Conservation (phyloP, 495 filamentous ascomycete genomes). For the Jackrogersella minutella region DNA sequence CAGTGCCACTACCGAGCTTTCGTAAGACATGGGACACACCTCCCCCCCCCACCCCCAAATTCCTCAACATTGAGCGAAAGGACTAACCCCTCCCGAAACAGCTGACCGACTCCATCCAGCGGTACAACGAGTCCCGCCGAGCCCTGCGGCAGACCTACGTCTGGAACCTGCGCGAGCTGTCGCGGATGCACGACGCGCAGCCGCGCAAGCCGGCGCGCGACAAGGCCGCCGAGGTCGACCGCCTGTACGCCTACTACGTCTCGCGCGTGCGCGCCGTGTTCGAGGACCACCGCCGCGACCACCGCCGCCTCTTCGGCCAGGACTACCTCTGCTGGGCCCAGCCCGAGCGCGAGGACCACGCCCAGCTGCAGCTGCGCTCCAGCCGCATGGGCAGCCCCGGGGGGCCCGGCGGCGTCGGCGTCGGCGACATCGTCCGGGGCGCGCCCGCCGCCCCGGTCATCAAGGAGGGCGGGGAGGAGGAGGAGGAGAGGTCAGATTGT, state of each 20-base stretch:
- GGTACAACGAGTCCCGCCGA: constrained; percentile 31
- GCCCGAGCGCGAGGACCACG: constrained; percentile 33
- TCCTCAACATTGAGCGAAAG: too few relatives aligned
- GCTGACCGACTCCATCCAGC: constrained; percentile 40
- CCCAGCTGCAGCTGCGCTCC: neutral
- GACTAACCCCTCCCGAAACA: constrained; percentile 2
- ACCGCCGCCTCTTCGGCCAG: constrained; percentile 38
- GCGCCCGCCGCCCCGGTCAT: neutral
- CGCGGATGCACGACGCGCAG: constrained; percentile 24
- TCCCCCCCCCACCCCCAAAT: too few relatives aligned
- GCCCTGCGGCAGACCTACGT: constrained; percentile 38
- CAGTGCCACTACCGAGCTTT: constrained; percentile 41
- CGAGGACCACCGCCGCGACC: constrained; percentile 42
- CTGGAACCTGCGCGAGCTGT: constrained; percentile 37
- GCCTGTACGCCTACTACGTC: constrained; percentile 43
- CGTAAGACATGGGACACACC: constrained; percentile 36
- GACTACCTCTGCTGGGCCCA: constrained; percentile 36
- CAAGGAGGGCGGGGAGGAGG: constrained; percentile 1
- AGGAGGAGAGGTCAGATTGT: neutral
- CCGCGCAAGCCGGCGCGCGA: constrained; percentile 21
- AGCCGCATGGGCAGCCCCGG: neutral
- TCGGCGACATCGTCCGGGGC: neutral
- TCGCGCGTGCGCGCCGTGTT: constrained; percentile 39
- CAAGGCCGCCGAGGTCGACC: constrained; percentile 34
- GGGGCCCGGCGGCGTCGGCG: neutral